Conservation (phyloP, 2,329 filamentous ascomycete species). For the Zymoseptoria brevis region DNA sequence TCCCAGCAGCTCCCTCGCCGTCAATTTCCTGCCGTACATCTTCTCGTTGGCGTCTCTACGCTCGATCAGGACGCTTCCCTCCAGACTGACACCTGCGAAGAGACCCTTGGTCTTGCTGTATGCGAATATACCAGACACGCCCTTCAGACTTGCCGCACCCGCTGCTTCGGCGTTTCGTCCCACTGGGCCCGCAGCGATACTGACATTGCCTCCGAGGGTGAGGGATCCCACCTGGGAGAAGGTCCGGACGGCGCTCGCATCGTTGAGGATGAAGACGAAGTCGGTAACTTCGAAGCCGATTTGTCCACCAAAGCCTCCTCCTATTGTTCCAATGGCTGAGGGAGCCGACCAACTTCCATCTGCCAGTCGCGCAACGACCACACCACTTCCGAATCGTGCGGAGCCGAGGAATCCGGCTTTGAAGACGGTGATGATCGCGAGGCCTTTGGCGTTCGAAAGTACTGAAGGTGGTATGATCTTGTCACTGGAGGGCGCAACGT, state of each 20-base stretch:
- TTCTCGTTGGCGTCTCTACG: slow-evolving; percentile 95
- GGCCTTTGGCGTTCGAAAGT: slow-evolving; percentile 84
- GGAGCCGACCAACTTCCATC: slow-evolving; percentile 77
- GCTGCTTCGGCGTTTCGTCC: slow-evolving; percentile 94
- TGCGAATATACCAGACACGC: slow-evolving; percentile 86
- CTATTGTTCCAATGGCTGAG: slow-evolving; percentile 70
- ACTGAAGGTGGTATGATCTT: slow-evolving; percentile 92
- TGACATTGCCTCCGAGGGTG: slow-evolving; percentile 92
- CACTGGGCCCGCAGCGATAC: slow-evolving; percentile 85
- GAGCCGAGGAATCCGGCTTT: slow-evolving; percentile 82
- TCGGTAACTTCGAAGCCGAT: slow-evolving; percentile 83
- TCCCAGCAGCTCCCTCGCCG: slow-evolving; percentile 71
- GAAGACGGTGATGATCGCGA: slow-evolving; percentile 77
- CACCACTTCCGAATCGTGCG: slow-evolving; percentile 70
- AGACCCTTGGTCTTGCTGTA: slow-evolving; percentile 98
- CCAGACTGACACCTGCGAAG: slow-evolving; percentile 89
- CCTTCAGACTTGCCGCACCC: slow-evolving; percentile 81
- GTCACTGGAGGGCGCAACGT: slow-evolving; percentile 41
- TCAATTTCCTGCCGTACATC: slow-evolving; percentile 76
- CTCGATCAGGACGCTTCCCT: slow-evolving; percentile 89
- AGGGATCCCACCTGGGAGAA: slow-evolving; percentile 89
- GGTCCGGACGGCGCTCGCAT: slow-evolving; percentile 77
- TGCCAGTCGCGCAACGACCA: slow-evolving; percentile 70
- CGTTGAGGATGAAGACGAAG: slow-evolving; percentile 98
- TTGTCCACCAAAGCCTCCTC: slow-evolving; percentile 76